Evolutionary conservation across 2,329 filamentous ascomycete species (phyloP).

Genomic region (Hymenoscyphus albidus): DNA sequence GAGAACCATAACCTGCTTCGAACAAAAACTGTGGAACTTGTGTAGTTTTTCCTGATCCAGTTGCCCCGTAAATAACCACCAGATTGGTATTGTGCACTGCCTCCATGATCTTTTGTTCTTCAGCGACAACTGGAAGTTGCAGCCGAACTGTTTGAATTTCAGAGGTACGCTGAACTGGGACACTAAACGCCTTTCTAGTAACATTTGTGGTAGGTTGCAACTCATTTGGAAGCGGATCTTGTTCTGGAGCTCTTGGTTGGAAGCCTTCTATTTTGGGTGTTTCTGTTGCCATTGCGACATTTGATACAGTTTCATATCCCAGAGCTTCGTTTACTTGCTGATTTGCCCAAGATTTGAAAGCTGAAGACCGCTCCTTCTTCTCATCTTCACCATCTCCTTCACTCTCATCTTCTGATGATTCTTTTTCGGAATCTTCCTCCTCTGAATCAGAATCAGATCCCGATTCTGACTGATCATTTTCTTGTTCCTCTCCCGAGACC

Average conservation of each 20-base stretch:
- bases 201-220: conserved; percentile 56
- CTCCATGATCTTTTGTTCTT: conserved; percentile 98
- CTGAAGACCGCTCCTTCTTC: conserved; percentile 48
- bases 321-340: conserved; percentile 80
- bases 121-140: conserved; percentile 82
- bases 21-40: conserved; percentile 95
- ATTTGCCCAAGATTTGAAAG: conserved; percentile 92
- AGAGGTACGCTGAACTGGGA: conserved; percentile 64
- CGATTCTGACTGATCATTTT: conserved; percentile 17
- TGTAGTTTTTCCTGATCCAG: conserved; percentile 95
- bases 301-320: conserved; percentile 54
- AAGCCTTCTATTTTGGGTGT: conserved; percentile 58
- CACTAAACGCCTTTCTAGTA: conserved; percentile 70
- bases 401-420: conserved; percentile 28
- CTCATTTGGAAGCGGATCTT: conserved; percentile 67
- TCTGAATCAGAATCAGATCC: conserved; percentile 25
- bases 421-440: conserved; percentile 25
- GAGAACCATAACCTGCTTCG: conserved; percentile 85
- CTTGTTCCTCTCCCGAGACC: not conserved
- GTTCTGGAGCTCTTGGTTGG: conserved; percentile 61
- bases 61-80: conserved; percentile 89
- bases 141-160: conserved; percentile 76
- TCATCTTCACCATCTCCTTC: conserved; percentile 33
- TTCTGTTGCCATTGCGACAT: conserved; percentile 35
- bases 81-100: conserved; percentile 88